Evolutionary conservation across 1,284 basidiomycete species (phyloP).

Genomic region (Ceratobasidium sp.): DNA sequence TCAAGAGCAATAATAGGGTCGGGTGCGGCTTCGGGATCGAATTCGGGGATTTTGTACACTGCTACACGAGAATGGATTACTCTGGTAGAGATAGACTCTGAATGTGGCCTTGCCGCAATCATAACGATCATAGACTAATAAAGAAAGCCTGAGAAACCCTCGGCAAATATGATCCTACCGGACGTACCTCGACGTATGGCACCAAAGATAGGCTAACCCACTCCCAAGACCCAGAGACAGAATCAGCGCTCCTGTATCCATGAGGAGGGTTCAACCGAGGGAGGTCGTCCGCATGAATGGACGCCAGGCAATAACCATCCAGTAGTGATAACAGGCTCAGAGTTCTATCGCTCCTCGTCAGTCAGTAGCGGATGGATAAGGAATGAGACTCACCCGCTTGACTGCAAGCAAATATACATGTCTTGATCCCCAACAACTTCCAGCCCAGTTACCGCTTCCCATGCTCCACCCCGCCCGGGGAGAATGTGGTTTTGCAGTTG

Average conservation of each 20-base stretch:
- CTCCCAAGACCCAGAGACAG: slow-evolving; percentile 35
- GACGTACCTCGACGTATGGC: slow-evolving; percentile 44
- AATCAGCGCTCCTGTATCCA: slow-evolving; percentile 44
- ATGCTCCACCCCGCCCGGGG: slow-evolving; percentile 59
- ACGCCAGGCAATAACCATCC: slow-evolving; percentile 52
- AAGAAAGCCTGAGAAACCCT: not conserved
- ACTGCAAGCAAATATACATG: slow-evolving; percentile 64
- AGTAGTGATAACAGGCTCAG: slow-evolving; percentile 49
- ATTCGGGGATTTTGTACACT: slow-evolving; percentile 58
- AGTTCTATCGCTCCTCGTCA: slow-evolving; percentile 32
- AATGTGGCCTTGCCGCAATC: slow-evolving; percentile 34
- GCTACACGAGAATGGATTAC: slow-evolving; percentile 57
- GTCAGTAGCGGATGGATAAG: not conserved
- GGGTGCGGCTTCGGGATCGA: slow-evolving; percentile 49
- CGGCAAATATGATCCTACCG: not conserved
- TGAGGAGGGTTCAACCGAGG: slow-evolving; percentile 47
- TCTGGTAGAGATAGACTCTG: slow-evolving; percentile 21
- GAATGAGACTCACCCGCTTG: slow-evolving; percentile 62
- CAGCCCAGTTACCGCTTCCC: slow-evolving; percentile 60
- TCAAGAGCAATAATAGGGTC: slow-evolving; percentile 57
- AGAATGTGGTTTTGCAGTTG: slow-evolving; percentile 64
- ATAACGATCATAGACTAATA: slow-evolving; percentile 44
- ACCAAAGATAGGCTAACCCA: slow-evolving; percentile 46
- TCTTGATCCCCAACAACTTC: slow-evolving; percentile 58
- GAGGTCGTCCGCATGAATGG: slow-evolving; percentile 51